Conservation (phyloP, 179 eudicot species). For the Carnegiea gigantea region DNA sequence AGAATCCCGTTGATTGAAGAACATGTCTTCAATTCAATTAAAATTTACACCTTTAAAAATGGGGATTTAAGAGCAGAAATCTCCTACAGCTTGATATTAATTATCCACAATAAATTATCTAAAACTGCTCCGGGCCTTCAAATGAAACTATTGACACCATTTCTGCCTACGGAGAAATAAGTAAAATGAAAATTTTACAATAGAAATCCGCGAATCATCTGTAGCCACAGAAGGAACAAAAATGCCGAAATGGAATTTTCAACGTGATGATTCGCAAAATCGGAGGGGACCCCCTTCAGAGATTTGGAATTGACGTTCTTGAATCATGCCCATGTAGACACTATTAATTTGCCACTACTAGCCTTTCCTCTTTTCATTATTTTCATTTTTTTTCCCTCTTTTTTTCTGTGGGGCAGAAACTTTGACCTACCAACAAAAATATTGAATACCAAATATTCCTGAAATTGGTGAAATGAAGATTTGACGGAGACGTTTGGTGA, state of each 20-base stretch:
- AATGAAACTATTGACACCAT: no score
- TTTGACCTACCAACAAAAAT: conserved; percentile 8
- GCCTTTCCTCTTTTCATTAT: neutral
- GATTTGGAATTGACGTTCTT: conserved; percentile 37
- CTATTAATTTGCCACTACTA: neutral
- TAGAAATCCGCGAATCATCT: no score
- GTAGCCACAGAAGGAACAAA: neutral
- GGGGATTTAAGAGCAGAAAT: no score
- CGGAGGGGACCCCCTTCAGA: conserved; percentile 32
- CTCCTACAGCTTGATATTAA: no score
- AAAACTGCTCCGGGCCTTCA: no score
- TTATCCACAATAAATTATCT: no score
- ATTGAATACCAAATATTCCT: conserved; percentile 2
- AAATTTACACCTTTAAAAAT: no score
- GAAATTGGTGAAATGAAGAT: neutral
- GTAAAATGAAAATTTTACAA: no score
- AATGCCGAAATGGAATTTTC: conserved; percentile 18
- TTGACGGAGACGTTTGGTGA: neutral
- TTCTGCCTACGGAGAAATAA: no score
- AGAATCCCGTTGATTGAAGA: neutral
- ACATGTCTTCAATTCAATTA: neutral
- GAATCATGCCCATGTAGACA: conserved; percentile 23
- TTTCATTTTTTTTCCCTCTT: neutral
- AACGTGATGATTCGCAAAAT: conserved; percentile 36
- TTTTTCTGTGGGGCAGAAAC: neutral